Conservation (phyloP, 345 rosid species). For the Luvunga scandens region DNA sequence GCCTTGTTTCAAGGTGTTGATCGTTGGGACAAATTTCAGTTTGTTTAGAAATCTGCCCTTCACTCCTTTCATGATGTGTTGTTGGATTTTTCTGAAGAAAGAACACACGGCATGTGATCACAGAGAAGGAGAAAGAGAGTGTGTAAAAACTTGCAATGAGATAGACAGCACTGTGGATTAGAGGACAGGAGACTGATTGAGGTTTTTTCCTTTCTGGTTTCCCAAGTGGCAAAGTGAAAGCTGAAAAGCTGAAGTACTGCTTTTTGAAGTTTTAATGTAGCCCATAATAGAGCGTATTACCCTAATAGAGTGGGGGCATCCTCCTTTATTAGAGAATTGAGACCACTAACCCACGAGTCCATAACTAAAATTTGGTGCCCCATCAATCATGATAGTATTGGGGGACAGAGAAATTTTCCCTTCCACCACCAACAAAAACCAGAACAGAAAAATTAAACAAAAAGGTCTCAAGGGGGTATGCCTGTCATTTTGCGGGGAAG, state of each 20-base stretch:
- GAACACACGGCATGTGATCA: slow-evolving; percentile 10
- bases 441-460: background rate
- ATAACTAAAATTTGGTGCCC: slow-evolving; percentile 18
- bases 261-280: slow-evolving; percentile 37
- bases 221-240: slow-evolving; percentile 25
- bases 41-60: slow-evolving; percentile 68
- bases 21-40: slow-evolving; percentile 44
- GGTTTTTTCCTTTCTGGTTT: slow-evolving; percentile 25
- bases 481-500: background rate
- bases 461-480: background rate
- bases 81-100: background rate
- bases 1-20: slow-evolving; percentile 43
- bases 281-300: background rate
- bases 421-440: background rate
- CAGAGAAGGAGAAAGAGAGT: background rate
- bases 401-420: background rate
- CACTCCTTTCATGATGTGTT: slow-evolving; percentile 50
- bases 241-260: slow-evolving; percentile 23
- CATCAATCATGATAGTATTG: slow-evolving; percentile 3
- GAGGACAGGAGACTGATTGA: slow-evolving; percentile 10
- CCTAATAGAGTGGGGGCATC: slow-evolving; percentile 23
- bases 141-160: slow-evolving; percentile 1
- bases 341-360: slow-evolving; percentile 18
- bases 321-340: slow-evolving; percentile 8
- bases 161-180: slow-evolving; percentile 14